Conservation (phyloP, 2,329 filamentous ascomycete species). For the Cercospora zeae-maydis region DNA sequence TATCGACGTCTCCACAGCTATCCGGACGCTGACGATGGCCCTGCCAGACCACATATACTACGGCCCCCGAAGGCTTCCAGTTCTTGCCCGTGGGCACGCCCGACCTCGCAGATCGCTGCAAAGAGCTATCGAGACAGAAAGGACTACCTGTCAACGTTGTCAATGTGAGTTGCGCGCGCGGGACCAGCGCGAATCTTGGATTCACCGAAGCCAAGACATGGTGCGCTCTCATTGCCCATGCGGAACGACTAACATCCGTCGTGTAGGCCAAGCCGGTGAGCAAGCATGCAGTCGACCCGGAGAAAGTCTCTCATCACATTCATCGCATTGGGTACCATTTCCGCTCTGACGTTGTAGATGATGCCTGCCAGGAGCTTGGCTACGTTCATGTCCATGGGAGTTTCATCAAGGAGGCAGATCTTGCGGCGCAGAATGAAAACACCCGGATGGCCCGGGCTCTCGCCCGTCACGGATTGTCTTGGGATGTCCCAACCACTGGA, state of each 20-base stretch:
- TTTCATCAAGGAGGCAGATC: slow-evolving; percentile 31
- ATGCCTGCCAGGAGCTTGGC: slow-evolving; percentile 54
- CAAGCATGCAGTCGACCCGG: slow-evolving; percentile 23
- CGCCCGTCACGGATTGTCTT: slow-evolving; percentile 34
- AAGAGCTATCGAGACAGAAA: slow-evolving; percentile 56
- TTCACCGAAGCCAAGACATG: background rate
- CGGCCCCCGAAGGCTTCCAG: slow-evolving; percentile 57
- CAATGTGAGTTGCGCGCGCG: slow-evolving; percentile 49
- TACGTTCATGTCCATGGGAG: slow-evolving; percentile 37
- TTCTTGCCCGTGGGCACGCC: slow-evolving; percentile 60
- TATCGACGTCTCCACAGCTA: slow-evolving; percentile 1
- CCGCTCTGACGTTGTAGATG: slow-evolving; percentile 55
- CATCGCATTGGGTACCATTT: slow-evolving; percentile 63
- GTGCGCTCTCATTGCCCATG: slow-evolving; percentile 6
- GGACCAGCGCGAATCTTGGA: background rate
- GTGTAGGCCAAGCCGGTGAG: slow-evolving; percentile 25
- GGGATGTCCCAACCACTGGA: slow-evolving; percentile 26
- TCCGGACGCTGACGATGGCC: slow-evolving; percentile 27
- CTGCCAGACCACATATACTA: slow-evolving; percentile 52
- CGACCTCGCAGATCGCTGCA: slow-evolving; percentile 57
- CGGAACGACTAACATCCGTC: slow-evolving; percentile 12
- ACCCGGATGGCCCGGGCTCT: slow-evolving; percentile 36
- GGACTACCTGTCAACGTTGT: slow-evolving; percentile 56
- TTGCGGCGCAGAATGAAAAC: slow-evolving; percentile 22
- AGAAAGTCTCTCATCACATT: slow-evolving; percentile 55